A percentile compares a stretch with the other conserved stretches of the same genome.
These are phyloP conservation scores for Flaveria robusta DNA, from an alignment of 129 eudicot species.

Conservation along the genomic window DNA sequence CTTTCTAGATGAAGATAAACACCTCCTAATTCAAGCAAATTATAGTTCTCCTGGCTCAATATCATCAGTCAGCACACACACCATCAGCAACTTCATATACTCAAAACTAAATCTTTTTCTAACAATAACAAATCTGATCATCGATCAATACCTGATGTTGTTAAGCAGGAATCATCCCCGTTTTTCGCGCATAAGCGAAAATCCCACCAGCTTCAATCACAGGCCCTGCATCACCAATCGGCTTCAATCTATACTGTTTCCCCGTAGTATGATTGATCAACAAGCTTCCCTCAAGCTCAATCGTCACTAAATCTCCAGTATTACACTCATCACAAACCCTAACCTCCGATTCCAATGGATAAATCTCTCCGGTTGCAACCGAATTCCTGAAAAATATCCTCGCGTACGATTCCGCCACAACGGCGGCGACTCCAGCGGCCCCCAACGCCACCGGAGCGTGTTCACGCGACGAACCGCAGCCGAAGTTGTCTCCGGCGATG, in stretches of 20 bases:
- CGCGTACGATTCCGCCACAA: slow-evolving; percentile 95
- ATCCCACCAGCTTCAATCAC: slow-evolving; percentile 99
- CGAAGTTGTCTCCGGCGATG: slow-evolving; percentile 87
- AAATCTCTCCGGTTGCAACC: slow-evolving; percentile 90
- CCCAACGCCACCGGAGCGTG: slow-evolving; percentile 98
- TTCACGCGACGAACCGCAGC: slow-evolving; percentile 95
- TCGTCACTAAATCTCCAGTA: slow-evolving; percentile 82
- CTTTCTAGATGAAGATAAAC: background rate
- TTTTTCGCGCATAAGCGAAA: slow-evolving; percentile 81
- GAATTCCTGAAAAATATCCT: slow-evolving; percentile 93
- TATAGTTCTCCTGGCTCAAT: background rate
- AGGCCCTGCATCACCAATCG: slow-evolving; percentile 97
- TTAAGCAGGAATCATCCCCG: slow-evolving; percentile 90
- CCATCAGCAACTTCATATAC: background rate
- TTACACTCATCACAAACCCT: slow-evolving; percentile 91
- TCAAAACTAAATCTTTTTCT: background rate
- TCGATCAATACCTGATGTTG: slow-evolving; percentile 3
- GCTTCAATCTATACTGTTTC: slow-evolving; percentile 81
- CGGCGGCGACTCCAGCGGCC: slow-evolving; percentile 80
- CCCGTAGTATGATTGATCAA: slow-evolving; percentile 90
- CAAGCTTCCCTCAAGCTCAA: slow-evolving; percentile 65
- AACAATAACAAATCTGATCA: background rate
- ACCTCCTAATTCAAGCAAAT: background rate
- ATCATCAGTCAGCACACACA: background rate
- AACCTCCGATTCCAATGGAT: slow-evolving; percentile 81